These are phyloP conservation scores for Chamaenerion angustifolium DNA, from an alignment of 345 rosid genomes.

Conservation along the genomic window DNA sequence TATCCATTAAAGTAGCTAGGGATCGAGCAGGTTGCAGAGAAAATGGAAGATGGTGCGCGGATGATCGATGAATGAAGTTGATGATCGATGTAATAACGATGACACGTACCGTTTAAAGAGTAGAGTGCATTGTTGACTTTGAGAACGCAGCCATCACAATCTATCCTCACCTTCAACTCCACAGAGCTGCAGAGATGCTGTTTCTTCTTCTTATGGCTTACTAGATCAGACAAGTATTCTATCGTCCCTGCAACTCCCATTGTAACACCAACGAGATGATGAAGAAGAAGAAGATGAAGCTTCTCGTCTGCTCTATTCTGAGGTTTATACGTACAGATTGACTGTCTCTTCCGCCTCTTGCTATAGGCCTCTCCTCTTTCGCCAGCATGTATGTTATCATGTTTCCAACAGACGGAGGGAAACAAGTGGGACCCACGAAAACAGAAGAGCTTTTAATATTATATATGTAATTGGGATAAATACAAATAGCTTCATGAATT, in stretches of 20 bases:
- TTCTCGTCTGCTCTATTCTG: not conserved
- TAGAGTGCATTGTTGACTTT: conserved; percentile 80
- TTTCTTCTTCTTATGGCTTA: conserved; percentile 36
- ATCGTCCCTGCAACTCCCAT: conserved; percentile 91
- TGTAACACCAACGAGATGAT: conserved; percentile 7
- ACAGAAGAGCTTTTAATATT: not conserved
- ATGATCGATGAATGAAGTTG: too few species aligned
- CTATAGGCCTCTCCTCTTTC: too few species aligned
- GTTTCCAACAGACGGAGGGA: too few species aligned
- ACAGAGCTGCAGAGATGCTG: conserved; percentile 57
- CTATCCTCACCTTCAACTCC: conserved; percentile 93
- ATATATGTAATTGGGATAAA: not conserved
- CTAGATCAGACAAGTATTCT: conserved; percentile 66
- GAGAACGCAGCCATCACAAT: conserved; percentile 98
- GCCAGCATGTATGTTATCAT: too few species aligned
- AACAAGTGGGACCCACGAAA: too few species aligned
- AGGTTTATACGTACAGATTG: too few species aligned
- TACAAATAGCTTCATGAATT: too few species aligned
- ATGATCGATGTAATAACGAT: too few species aligned
- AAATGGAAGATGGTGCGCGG: too few species aligned
- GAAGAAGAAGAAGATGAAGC: not conserved
- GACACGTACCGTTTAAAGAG: conserved; percentile 64
- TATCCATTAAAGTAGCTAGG: conserved; percentile 7
- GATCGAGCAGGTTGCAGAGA: too few species aligned
- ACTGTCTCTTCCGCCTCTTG: conserved; percentile 11